These are phyloP conservation scores for Coemansia umbellata DNA, from an alignment of 192 early-diverging fungal species.

Conservation along the genomic window DNA sequence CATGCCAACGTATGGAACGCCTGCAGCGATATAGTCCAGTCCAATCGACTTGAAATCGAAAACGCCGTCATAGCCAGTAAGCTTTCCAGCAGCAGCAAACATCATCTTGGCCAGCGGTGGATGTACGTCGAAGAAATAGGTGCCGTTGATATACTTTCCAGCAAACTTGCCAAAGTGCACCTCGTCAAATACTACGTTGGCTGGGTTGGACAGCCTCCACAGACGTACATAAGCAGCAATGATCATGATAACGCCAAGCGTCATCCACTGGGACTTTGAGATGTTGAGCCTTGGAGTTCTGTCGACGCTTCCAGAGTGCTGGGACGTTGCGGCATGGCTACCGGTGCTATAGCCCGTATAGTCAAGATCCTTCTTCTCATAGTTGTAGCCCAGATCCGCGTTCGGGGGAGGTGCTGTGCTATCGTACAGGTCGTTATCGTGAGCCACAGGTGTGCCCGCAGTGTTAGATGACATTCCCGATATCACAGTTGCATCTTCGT, in stretches of 20 bases:
- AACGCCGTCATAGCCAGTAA: slow-evolving; percentile 85
- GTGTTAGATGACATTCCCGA: slow-evolving; percentile 40
- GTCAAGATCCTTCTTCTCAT: slow-evolving; percentile 51
- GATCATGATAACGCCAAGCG: slow-evolving; percentile 40
- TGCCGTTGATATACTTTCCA: slow-evolving; percentile 75
- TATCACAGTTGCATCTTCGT: slow-evolving; percentile 48
- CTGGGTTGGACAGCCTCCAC: slow-evolving; percentile 43
- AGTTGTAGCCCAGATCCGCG: slow-evolving; percentile 26
- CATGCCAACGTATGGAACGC: slow-evolving; percentile 88
- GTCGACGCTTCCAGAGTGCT: slow-evolving; percentile 10
- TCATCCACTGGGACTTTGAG: slow-evolving; percentile 44
- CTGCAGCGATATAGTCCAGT: slow-evolving; percentile 78
- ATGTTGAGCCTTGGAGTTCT: slow-evolving; percentile 29
- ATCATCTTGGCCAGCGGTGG: slow-evolving; percentile 92
- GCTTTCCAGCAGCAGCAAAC: slow-evolving; percentile 69
- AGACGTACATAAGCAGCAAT: slow-evolving; percentile 46
- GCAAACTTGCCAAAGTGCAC: slow-evolving; percentile 99
- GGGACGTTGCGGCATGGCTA: slow-evolving; percentile 1
- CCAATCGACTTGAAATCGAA: slow-evolving; percentile 96
- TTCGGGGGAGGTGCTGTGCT: slow-evolving; percentile 13
- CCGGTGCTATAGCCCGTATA: slow-evolving; percentile 8
- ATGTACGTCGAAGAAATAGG: slow-evolving; percentile 95
- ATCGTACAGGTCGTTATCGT: slow-evolving; percentile 7
- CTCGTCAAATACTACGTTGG: slow-evolving; percentile 79
- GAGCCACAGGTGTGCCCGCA: slow-evolving; percentile 16